Base-by-base conservation (phyloP, 2,329 filamentous ascomycete genomes). In the Capronia americana region DNA sequence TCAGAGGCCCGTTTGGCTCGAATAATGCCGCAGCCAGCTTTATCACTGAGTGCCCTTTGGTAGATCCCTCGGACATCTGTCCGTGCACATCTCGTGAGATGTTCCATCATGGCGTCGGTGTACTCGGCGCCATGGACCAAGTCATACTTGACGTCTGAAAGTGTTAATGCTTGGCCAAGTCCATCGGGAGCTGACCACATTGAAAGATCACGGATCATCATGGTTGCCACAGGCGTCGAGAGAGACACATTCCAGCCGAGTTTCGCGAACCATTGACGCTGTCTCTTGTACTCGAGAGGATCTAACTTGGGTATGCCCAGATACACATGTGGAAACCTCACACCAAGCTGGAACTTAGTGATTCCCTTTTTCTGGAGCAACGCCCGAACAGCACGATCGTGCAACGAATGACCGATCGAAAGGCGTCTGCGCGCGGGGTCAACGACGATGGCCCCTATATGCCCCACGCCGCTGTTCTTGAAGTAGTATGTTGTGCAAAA, bases 401-500 rank as follows among this genome's bases (percentile, higher is more conserved):
- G 93, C 1, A 98, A 85, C 0, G 92, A 97, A 71, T 93, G 88
- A 0, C 94, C 94, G 67, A 98, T 95, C 0, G 93, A 96, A 10
- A 97, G 85, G 73, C 93, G 95, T 38, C 94, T 88, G 74, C 96
- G 90, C 3, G 86, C 81, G 0, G 94, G 93, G 71, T 97, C 93
- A 44, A 98, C 94, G 68, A 97, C 90, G n/a, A 98, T 84, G 3
- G 92, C 88, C 0, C 91, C 93, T 58, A 98, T 88, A 20, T 92
- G 89, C 17, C 92, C 92, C 4, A 88, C 88, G 6, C 85, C 86
- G 2, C 83, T 88, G n/a, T 81, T 84, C 48, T 87, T 87, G 74
- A 91, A 88, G 75, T 87, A 93, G 75, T 96, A 97, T 0, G 93
- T 96, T 0, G 93, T 90, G 74, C 91, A 94, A 77, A 97, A 98